phyloP scores from a whole-genome alignment of 139 green algal species.

The Ostreobium quekettii region DNA sequence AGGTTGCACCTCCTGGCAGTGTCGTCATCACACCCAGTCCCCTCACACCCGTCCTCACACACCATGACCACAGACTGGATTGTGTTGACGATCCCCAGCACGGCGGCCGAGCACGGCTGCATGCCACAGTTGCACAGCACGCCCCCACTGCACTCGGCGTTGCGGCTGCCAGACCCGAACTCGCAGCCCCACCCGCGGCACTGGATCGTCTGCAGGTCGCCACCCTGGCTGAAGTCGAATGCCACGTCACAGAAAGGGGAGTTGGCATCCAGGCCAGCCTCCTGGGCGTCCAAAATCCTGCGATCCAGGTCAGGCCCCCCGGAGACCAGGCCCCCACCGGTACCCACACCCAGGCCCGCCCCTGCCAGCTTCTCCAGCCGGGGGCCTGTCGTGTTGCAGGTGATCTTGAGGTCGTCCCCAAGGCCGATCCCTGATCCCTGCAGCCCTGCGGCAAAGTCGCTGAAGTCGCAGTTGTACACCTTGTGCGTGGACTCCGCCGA shows the following conservation, averaged over 20 bases:
- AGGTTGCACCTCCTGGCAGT: background rate
- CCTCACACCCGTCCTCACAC: constrained; percentile 6
- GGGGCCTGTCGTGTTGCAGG: constrained; percentile 42
- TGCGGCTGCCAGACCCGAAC: background rate
- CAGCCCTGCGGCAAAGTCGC: too few relatives aligned
- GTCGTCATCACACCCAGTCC: background rate
- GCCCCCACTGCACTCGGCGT: background rate
- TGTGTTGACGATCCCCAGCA: background rate
- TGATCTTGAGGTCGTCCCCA: constrained; percentile 18
- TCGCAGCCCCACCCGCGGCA: constrained; percentile 16
- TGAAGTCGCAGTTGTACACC: constrained; percentile 15
- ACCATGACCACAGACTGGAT: background rate
- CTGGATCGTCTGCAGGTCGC: background rate
- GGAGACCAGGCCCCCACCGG: too few relatives aligned
- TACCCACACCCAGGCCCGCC: too few relatives aligned
- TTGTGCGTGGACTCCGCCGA: background rate
- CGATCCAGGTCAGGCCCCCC: too few relatives aligned
- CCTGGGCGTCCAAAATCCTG: background rate
- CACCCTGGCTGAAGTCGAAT: constrained; percentile 11
- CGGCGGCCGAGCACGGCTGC: background rate
- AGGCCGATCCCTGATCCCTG: constrained; percentile 13
- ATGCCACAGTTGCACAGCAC: constrained; percentile 14
- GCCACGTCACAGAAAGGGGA: constrained; percentile 17
- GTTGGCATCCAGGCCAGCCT: background rate
- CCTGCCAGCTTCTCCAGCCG: constrained; percentile 4